These are phyloP conservation scores for Friedmanniomyces simplex DNA, from an alignment of 495 filamentous ascomycete genomes.

Conservation along the genomic window DNA sequence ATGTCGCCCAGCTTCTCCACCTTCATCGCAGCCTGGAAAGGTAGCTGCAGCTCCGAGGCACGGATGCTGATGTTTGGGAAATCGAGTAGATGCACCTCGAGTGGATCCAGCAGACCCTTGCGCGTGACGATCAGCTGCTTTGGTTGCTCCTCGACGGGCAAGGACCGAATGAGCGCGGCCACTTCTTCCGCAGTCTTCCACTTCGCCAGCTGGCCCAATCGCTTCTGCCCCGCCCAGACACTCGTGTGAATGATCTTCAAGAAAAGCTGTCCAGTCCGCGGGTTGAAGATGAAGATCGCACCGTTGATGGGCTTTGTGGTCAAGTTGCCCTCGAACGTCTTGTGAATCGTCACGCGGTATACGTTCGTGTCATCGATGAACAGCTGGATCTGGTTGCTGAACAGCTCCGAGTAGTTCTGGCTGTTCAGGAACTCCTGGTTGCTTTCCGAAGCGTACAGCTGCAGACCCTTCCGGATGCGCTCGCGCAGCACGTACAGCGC, in stretches of 20 bases:
- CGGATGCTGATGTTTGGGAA: conserved; percentile 99
- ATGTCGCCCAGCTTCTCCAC: conserved; percentile 98
- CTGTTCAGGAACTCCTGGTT: conserved; percentile 99
- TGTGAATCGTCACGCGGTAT: conserved; percentile 98
- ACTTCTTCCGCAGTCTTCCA: conserved; percentile 99
- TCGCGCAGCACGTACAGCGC: conserved; percentile 93
- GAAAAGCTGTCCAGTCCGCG: conserved; percentile 93
- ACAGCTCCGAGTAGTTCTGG: conserved; percentile 98
- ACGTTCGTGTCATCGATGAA: conserved; percentile 99
- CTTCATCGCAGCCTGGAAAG: conserved; percentile 99
- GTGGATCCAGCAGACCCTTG: conserved; percentile 92
- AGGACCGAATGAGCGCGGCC: conserved; percentile 87
- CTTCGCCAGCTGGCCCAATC: conserved; percentile 95
- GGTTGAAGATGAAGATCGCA: conserved; percentile 99
- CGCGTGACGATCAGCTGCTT: conserved; percentile 98
- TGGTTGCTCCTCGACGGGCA: conserved; percentile 96
- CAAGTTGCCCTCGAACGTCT: conserved; percentile 98
- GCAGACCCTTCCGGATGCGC: conserved; percentile 96
- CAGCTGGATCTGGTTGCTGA: conserved; percentile 97
- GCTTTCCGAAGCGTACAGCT: conserved; percentile 96
- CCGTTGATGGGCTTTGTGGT: conserved; percentile 99
- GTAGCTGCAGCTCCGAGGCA: conserved; percentile 92
- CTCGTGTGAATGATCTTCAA: conserved; percentile 99
- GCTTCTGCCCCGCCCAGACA: conserved; percentile 99
- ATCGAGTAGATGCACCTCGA: conserved; percentile 94